Base-by-base conservation (phyloP, 1,284 basidiomycete genomes). In the Rhodotorula sp. region DNA sequence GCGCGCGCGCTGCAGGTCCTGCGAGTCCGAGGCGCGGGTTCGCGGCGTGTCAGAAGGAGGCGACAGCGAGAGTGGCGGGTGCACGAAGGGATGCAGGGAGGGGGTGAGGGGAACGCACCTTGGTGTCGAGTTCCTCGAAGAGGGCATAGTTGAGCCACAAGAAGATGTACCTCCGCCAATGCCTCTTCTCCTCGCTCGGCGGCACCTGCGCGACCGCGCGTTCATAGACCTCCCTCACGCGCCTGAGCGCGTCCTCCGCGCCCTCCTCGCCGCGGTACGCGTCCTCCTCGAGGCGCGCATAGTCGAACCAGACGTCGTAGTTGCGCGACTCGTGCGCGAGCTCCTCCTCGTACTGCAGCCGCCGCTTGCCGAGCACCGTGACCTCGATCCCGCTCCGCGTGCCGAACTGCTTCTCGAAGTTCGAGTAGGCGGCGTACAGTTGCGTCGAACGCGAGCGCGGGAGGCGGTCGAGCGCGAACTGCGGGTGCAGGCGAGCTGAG, bases 251-350 rank as follows among this genome's bases (percentile, higher is more conserved):
- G 15, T 90, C 92, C 74, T 94, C 92, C 34, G 48, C 53, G 17
- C 41, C 59, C 12, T 65, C 53, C 32, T 71, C 70, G 27, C 69
- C 88, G 37, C 87, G 84, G 77, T 89, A 87, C 0, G 94, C 91
- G 54, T 90, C 91, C 81, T 99, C 97, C 81, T 99, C 96, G 32
- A 99, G 82, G 8, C 94, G 87, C 21, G 93, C 87, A 78, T 97
- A 97, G 79, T 98, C 97, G 81, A 98, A 98, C 97, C 97, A 99
- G 2, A 91, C 91, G 81, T 99, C 96, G 79, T 98, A 99, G 81
- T 98, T 97, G 50, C 89, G 88, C 1, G 91, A 88, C 75, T 97
- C 93, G 72, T 94, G 90, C 12, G 87, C 82, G 3, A 97, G 82
- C 82, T 97, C 94, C 77, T 97, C 94, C 81, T 97, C 96, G 81